phyloP scores from a whole-genome alignment of 345 rosid species.

The Linum usitatissimum region DNA sequence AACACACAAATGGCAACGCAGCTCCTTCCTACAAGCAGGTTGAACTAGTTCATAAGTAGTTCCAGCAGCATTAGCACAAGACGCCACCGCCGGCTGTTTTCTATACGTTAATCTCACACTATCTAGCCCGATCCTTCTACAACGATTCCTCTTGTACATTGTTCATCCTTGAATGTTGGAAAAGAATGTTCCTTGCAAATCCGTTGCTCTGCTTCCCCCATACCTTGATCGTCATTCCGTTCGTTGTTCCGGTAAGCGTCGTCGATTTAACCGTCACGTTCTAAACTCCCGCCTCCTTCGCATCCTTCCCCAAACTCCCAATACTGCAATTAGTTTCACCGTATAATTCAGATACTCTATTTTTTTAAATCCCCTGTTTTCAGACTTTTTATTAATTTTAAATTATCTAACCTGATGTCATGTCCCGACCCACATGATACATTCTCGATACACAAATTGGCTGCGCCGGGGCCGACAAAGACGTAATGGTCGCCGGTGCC shows the following conservation, averaged over 20 bases:
- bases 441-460: not conserved
- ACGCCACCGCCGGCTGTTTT: not conserved
- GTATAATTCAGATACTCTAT: too few relatives aligned
- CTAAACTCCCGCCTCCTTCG: not conserved
- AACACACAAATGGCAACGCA: too few relatives aligned
- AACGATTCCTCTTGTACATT: constrained; percentile 1
- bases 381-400: not conserved
- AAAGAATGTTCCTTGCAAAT: not conserved
- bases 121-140: not conserved
- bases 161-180: not conserved
- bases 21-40: not conserved
- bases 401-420: not conserved
- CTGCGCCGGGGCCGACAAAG: not conserved
- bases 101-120: not conserved
- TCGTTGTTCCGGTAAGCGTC: not conserved
- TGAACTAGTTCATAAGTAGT: not conserved
- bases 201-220: not conserved
- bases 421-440: not conserved
- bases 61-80: constrained; percentile 3
- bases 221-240: not conserved
- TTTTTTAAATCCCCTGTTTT: not conserved
- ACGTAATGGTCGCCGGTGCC: not conserved
- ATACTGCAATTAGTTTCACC: not conserved
- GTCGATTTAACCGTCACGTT: not conserved
- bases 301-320: not conserved